phyloP scores from a whole-genome alignment of 1,284 basidiomycete species.

The Rhodotorula sp. region DNA sequence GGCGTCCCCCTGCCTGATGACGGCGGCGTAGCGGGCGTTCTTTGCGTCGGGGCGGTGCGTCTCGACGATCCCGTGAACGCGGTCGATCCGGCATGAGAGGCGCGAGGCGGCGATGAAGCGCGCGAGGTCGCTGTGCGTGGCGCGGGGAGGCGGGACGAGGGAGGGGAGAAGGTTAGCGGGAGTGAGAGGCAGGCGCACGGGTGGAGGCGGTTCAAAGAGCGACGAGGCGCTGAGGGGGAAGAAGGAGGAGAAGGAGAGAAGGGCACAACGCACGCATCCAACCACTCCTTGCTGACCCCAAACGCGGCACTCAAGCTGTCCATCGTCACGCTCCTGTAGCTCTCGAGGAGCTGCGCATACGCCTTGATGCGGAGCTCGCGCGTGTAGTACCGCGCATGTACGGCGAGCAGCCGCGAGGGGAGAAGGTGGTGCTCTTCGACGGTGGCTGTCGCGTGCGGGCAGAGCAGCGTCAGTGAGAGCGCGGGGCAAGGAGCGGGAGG shows the following conservation, averaged over 20 bases:
- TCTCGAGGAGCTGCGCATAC: slow-evolving; percentile 88
- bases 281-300: slow-evolving; percentile 83
- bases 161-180: no score
- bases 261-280: slow-evolving; percentile 74
- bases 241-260: not conserved
- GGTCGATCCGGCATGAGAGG: slow-evolving; percentile 88
- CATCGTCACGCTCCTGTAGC: slow-evolving; percentile 85
- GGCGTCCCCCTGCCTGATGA: slow-evolving; percentile 85
- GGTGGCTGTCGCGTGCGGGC: slow-evolving; percentile 60
- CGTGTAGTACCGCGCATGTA: slow-evolving; percentile 87
- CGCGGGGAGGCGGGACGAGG: not conserved
- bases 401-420: slow-evolving; percentile 79
- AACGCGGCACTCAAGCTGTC: slow-evolving; percentile 85
- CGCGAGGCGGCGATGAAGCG: slow-evolving; percentile 90
- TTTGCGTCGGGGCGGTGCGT: slow-evolving; percentile 84
- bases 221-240: not conserved
- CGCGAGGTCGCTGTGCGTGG: slow-evolving; percentile 71
- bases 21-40: slow-evolving; percentile 86
- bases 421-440: slow-evolving; percentile 85
- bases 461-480: not conserved
- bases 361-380: slow-evolving; percentile 97
- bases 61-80: slow-evolving; percentile 88
- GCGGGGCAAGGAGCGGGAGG: not conserved
- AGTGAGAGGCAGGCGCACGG: no score
- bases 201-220: not conserved